phyloP scores from a whole-genome alignment of 2,329 filamentous ascomycete genomes.

The Torrubiellomyces zombiae region DNA sequence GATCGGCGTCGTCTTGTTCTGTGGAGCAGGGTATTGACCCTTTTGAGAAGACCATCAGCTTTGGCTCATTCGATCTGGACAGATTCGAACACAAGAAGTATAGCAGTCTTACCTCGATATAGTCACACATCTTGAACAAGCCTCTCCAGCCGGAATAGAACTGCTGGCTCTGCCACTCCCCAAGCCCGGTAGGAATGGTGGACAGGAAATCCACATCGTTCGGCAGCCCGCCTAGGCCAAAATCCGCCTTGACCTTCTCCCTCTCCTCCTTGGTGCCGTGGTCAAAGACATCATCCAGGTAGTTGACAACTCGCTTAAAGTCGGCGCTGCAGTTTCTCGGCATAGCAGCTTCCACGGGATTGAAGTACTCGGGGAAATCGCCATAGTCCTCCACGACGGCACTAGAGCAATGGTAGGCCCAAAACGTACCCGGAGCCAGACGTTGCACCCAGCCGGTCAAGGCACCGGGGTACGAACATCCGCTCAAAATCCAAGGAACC shows the following conservation, averaged over 20 bases:
- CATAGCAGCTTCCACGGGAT: conserved; percentile 24
- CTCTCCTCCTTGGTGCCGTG: conserved; percentile 13
- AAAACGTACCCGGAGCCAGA: conserved; percentile 59
- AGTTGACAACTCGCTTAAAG: conserved; percentile 34
- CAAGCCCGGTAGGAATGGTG: conserved; percentile 11
- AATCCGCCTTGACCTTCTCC: conserved; percentile 25
- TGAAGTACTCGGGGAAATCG: conserved; percentile 48
- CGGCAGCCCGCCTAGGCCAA: conserved; percentile 23
- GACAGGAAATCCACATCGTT: conserved; percentile 32
- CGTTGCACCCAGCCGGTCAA: conserved; percentile 58
- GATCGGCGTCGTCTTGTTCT: conserved; percentile 1
- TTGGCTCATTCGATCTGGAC: too few relatives aligned
- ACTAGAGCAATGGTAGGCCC: conserved; percentile 59
- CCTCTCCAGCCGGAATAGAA: conserved; percentile 16
- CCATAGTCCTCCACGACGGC: conserved; percentile 60
- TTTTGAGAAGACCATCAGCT: too few relatives aligned
- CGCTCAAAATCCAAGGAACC: conserved; percentile 58
- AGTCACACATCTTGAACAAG: conserved; percentile 20
- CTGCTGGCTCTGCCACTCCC: conserved; percentile 19
- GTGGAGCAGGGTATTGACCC: too few relatives aligned
- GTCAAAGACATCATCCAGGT: conserved; percentile 30
- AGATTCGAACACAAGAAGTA: too few relatives aligned
- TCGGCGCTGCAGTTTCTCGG: conserved; percentile 44
- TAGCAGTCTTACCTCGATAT: conserved; percentile 12
- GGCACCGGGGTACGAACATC: conserved; percentile 64